These are phyloP conservation scores for Dalbergia cultrata DNA, from an alignment of 306 rosid species.

Conservation along the genomic window DNA sequence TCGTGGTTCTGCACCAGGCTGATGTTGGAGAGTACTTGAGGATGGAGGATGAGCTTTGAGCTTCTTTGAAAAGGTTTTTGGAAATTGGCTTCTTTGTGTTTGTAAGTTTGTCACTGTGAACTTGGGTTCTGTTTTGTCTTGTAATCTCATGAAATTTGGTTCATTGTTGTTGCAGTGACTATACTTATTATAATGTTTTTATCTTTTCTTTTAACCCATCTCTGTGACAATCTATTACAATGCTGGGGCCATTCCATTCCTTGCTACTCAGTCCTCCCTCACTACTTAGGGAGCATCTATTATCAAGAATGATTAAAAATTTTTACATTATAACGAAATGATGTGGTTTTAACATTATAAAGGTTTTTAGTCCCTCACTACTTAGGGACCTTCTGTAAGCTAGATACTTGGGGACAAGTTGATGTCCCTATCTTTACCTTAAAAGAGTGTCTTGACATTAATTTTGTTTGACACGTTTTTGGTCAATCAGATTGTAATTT, in stretches of 20 bases:
- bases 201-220: not conserved
- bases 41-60: slow-evolving; percentile 92
- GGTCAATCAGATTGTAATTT: too few species aligned
- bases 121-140: not conserved
- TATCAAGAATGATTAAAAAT: too few species aligned
- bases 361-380: too few species aligned
- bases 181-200: not conserved
- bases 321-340: too few species aligned
- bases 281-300: too few species aligned
- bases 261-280: too few species aligned
- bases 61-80: not conserved
- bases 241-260: not conserved
- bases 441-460: too few species aligned
- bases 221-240: not conserved
- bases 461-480: too few species aligned
- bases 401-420: too few species aligned
- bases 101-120: not conserved
- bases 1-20: slow-evolving; percentile 86
- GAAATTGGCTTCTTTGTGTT: not conserved
- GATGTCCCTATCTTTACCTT: too few species aligned
- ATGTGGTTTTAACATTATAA: too few species aligned
- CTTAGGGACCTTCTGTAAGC: too few species aligned
- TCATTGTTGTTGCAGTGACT: not conserved
- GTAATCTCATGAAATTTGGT: slow-evolving; percentile 4
- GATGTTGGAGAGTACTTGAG: slow-evolving; percentile 96